phyloP scores from a whole-genome alignment of 2,329 filamentous ascomycete genomes.

The Sclerotinia glacialis region DNA sequence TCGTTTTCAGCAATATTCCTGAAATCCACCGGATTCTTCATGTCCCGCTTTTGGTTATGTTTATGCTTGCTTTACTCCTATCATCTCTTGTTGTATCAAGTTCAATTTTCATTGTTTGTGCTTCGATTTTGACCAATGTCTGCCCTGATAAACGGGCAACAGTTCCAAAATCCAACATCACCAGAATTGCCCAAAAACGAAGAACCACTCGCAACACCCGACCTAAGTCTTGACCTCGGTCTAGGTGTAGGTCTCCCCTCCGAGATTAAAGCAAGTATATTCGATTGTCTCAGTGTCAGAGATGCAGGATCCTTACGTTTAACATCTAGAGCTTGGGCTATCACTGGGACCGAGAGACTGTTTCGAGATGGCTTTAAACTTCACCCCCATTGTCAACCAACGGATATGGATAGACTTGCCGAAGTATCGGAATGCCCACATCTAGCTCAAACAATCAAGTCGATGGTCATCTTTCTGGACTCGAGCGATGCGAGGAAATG shows the following conservation, averaged over 20 bases:
- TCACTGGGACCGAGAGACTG: slow-evolving; percentile 5
- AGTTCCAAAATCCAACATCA: background rate
- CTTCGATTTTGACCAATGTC: slow-evolving; percentile 7
- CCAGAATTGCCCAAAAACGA: background rate
- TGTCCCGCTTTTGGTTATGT: background rate
- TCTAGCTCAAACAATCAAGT: slow-evolving; percentile 18
- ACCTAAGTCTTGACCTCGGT: background rate
- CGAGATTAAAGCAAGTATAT: slow-evolving; percentile 13
- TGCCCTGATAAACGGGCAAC: background rate
- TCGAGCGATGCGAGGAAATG: slow-evolving; percentile 19
- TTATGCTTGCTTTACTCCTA: background rate
- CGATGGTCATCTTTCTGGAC: slow-evolving; percentile 17
- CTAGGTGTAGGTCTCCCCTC: background rate
- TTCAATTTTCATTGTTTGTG: slow-evolving; percentile 9
- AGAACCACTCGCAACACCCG: background rate
- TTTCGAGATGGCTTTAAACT: slow-evolving; percentile 22
- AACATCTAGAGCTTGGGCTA: slow-evolving; percentile 16
- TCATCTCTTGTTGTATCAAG: background rate
- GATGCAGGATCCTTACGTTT: slow-evolving; percentile 14
- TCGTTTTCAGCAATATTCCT: background rate
- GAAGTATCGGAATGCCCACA: slow-evolving; percentile 7
- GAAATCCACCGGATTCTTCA: background rate
- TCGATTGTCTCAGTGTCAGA: slow-evolving; percentile 2
- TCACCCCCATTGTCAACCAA: slow-evolving; percentile 16
- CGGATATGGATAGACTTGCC: slow-evolving; percentile 14